Evolutionary conservation across 768 basidiomycete genomes (phyloP), one percentile per base, ranked within the genome.

Genomic region (Boletus rubescentipes): DNA sequence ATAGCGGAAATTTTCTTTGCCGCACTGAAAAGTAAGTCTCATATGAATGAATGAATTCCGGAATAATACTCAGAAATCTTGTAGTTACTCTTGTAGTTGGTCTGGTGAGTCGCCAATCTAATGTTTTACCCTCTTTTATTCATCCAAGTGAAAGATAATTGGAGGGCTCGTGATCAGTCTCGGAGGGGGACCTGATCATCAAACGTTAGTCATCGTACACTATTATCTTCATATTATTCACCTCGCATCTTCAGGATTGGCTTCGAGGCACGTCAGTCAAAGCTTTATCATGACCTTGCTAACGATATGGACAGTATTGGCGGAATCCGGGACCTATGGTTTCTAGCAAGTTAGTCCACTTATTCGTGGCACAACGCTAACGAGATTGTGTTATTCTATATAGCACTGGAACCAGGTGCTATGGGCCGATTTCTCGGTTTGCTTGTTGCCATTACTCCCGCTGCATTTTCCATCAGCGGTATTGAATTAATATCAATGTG

Each of bases 401-500:
- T 18, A 66, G 64, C n/a, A 9, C 21, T 66, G 23, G 63, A 62
- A 32, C 64, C 64, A 0, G 61, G 64, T 31, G 59, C 58, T 20
- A 32, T 11, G 14, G 64, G 64, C 15, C 57, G 59, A 18, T 66
- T 66, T 49, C 38, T 66, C 12, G 53, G 61, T n/a, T 26, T 66
- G 51, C 63, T 66, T 30, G 55, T 57, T 29, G 59, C 57, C 11
- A 57, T 65, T 4, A 30, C 55, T 18, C 61, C 64, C 20, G 61
- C 61, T 14, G 84, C 83, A 2, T 93, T 89, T 77, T 89, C 89
- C 6, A 87, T 84, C 74, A 83, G 87, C 62, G 88, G 84, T 37
- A 82, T 90, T 76, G 89, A 92, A 64, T 71, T 88, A 39, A 84
- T 91, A 36, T 83, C 84, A 26, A 79, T 88, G 84, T 84, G 59